phyloP scores from a whole-genome alignment of 345 rosid species.

The Sisymbrium altissimum region DNA sequence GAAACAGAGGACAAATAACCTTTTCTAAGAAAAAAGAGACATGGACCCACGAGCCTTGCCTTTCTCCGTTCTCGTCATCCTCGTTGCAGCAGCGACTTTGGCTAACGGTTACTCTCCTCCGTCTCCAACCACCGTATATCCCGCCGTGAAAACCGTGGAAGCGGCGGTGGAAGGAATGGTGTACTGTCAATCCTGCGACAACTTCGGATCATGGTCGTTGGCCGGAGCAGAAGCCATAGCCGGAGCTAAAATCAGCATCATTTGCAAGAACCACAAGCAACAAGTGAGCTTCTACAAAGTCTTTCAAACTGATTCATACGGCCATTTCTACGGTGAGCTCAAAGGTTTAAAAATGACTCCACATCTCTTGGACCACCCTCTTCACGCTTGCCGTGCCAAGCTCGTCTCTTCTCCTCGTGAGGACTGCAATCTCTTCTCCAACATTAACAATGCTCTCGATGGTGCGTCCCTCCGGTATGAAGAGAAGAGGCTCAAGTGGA shows the following conservation, averaged over 20 bases:
- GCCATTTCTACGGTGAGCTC: conserved; percentile 77
- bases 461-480: conserved; percentile 63
- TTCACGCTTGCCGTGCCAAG: conserved; percentile 72
- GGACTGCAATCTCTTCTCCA: conserved; percentile 63
- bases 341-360: conserved; percentile 47
- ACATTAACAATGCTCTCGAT: conserved; percentile 63
- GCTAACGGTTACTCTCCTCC: conserved; percentile 31
- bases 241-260: conserved; percentile 64
- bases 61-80: conserved; percentile 34
- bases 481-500: conserved; percentile 47
- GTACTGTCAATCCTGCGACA: conserved; percentile 73
- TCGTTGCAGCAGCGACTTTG: conserved; percentile 14
- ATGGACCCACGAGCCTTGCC: conserved; percentile 23
- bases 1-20: conserved; percentile 36
- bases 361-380: conserved; percentile 67
- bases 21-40: neutral
- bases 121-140: conserved; percentile 28
- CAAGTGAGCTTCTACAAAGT: conserved; percentile 67
- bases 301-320: conserved; percentile 47
- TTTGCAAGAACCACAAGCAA: conserved; percentile 57
- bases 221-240: conserved; percentile 61
- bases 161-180: conserved; percentile 81
- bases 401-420: conserved; percentile 67
- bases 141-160: conserved; percentile 38
- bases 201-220: conserved; percentile 68